phyloP scores from a whole-genome alignment of 257 asterid species.

The Solanum acaule region DNA sequence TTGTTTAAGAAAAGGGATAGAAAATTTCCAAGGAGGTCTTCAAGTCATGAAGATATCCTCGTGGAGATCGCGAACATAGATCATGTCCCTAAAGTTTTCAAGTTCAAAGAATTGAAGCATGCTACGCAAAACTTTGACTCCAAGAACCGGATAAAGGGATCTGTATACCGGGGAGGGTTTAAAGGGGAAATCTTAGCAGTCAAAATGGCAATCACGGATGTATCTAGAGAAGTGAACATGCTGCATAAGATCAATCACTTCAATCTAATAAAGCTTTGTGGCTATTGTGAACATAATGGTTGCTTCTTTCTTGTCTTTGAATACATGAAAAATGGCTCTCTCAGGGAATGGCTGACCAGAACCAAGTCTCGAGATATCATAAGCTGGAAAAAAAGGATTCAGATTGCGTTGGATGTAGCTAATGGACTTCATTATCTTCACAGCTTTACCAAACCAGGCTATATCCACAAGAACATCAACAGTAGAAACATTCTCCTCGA shows the following conservation, averaged over 20 bases:
- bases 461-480: conserved; percentile 33
- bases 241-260: conserved; percentile 45
- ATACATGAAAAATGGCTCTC: conserved; percentile 54
- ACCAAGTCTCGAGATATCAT: conserved; percentile 4
- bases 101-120: conserved; percentile 23
- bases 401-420: conserved; percentile 53
- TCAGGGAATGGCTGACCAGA: conserved; percentile 36
- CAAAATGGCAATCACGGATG: conserved; percentile 17
- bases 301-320: conserved; percentile 37
- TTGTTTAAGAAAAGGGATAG: conserved; percentile 11
- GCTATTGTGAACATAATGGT: conserved; percentile 33
- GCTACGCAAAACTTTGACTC: conserved; percentile 28
- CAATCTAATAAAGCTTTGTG: conserved; percentile 45
- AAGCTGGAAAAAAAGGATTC: conserved; percentile 25
- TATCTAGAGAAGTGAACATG: conserved; percentile 32
- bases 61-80: conserved; percentile 32
- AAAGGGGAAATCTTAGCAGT: conserved; percentile 25
- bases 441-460: conserved; percentile 41
- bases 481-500: conserved; percentile 48
- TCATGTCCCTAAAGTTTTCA: conserved; percentile 22
- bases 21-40: background rate
- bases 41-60: conserved; percentile 22
- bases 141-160: conserved; percentile 25
- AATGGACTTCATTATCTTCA: conserved; percentile 66
- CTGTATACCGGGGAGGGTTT: conserved; percentile 35